Conservation (phyloP, 2,329 filamentous ascomycete species). For the Ophiostoma sp. region DNA sequence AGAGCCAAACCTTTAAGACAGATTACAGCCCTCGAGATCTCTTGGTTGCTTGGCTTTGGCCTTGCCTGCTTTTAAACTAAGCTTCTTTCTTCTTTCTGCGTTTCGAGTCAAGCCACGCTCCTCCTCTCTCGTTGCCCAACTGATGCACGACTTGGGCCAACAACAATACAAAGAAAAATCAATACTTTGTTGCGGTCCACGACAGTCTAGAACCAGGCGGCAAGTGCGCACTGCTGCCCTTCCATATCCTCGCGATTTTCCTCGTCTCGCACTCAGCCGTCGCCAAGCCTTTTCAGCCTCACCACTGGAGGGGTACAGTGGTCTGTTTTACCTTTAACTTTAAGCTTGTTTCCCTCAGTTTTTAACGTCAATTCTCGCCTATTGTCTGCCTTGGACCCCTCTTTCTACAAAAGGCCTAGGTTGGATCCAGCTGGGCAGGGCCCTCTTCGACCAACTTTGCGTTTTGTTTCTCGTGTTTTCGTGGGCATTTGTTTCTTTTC, state of each 20-base stretch:
- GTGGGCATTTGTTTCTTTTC: background rate
- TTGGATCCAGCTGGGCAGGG: background rate
- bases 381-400: slow-evolving; percentile 8
- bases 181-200: background rate
- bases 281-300: slow-evolving; percentile 20
- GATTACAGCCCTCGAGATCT: background rate
- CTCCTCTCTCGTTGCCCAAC: background rate
- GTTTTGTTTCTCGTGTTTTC: background rate
- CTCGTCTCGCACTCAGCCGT: background rate
- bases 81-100: background rate
- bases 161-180: background rate
- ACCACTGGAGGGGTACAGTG: background rate
- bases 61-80: background rate
- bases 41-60: background rate
- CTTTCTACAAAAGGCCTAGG: background rate
- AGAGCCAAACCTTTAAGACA: slow-evolving; percentile 10
- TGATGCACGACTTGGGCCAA: background rate
- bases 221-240: background rate
- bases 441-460: background rate
- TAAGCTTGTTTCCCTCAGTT: slow-evolving; percentile 5
- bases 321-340: background rate
- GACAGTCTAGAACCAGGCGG: background rate
- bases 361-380: background rate
- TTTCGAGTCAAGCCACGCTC: slow-evolving; percentile 10
- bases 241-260: background rate